Conservation (phyloP, 805 yeast genomes). For the Pichia scutulata region DNA sequence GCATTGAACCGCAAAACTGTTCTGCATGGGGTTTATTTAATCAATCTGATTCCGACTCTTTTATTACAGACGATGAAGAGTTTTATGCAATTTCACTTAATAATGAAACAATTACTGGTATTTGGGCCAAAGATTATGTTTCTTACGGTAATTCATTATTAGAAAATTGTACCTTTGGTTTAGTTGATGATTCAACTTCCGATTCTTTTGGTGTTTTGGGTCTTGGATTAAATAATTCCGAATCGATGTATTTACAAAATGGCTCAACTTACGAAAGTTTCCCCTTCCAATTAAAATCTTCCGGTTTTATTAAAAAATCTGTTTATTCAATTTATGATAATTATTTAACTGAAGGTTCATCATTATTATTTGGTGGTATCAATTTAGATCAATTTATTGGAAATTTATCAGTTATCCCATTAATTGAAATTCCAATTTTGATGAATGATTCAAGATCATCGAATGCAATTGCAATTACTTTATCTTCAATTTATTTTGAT, state of each 20-base stretch:
- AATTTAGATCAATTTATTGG: slow-evolving; percentile 54
- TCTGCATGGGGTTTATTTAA: slow-evolving; percentile 36
- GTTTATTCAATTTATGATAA: slow-evolving; percentile 56
- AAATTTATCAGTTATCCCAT: slow-evolving; percentile 13
- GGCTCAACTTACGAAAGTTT: slow-evolving; percentile 44
- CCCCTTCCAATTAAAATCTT: slow-evolving; percentile 47
- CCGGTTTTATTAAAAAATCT: slow-evolving; percentile 44
- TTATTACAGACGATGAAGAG: slow-evolving; percentile 26
- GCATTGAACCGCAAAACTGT: slow-evolving; percentile 23
- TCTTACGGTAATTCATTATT: slow-evolving; percentile 39
- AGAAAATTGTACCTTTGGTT: slow-evolving; percentile 52
- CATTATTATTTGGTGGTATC: slow-evolving; percentile 56
- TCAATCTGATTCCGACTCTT: slow-evolving; percentile 29
- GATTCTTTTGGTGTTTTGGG: slow-evolving; percentile 55
- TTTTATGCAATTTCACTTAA: slow-evolving; percentile 37
- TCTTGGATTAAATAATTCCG: slow-evolving; percentile 56
- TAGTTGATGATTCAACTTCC: slow-evolving; percentile 52
- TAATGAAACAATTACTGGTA: slow-evolving; percentile 32
- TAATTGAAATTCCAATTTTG: slow-evolving; percentile 8
- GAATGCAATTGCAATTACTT: slow-evolving; percentile 38
- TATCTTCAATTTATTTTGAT: slow-evolving; percentile 31
- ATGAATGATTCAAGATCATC: slow-evolving; percentile 28
- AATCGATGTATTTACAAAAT: slow-evolving; percentile 36
- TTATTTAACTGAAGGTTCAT: slow-evolving; percentile 23
- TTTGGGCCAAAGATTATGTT: slow-evolving; percentile 54